These are phyloP conservation scores for Trametes polyzona DNA, from an alignment of 1,284 basidiomycete species.

Conservation along the genomic window DNA sequence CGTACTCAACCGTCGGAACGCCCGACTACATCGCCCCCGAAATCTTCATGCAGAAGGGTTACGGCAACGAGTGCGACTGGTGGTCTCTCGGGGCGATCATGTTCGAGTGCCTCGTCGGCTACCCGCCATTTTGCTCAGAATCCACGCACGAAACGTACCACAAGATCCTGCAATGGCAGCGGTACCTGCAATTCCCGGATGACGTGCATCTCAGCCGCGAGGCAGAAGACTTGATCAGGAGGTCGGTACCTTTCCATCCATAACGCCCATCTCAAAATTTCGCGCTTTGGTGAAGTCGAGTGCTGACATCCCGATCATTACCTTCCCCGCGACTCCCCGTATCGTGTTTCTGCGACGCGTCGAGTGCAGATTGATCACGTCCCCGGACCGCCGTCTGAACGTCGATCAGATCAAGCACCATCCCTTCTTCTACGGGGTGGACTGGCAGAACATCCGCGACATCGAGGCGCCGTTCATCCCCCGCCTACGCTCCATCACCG, in stretches of 20 bases:
- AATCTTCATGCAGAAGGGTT: conserved; percentile 97
- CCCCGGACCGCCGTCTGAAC: conserved; percentile 77
- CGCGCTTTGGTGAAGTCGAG: no score
- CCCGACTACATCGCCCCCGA: conserved; percentile 99
- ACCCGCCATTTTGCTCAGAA: conserved; percentile 97
- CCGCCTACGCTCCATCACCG: conserved; percentile 88
- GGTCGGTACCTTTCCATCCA: conserved; percentile 49
- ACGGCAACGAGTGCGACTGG: conserved; percentile 99
- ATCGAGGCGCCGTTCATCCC: conserved; percentile 98
- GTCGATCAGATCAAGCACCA: conserved; percentile 93
- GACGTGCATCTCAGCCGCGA: conserved; percentile 94
- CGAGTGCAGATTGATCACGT: conserved; percentile 75
- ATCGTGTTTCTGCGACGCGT: conserved; percentile 8
- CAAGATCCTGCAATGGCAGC: conserved; percentile 96
- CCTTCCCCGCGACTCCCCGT: not conserved
- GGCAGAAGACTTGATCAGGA: conserved; percentile 88
- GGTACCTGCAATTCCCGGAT: conserved; percentile 92
- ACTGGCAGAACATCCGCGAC: conserved; percentile 89
- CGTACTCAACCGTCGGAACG: conserved; percentile 98
- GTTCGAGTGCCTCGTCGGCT: conserved; percentile 98
- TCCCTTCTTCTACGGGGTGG: conserved; percentile 96
- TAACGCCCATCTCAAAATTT: not conserved
- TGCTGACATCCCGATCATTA: not conserved
- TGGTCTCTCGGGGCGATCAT: conserved; percentile 98
- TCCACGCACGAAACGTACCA: conserved; percentile 98